A percentile compares a stretch with the other conserved stretches of the same genome.
Evolutionary conservation across 768 basidiomycete genomes (phyloP).

Genomic region (Lyophyllum atratum): DNA sequence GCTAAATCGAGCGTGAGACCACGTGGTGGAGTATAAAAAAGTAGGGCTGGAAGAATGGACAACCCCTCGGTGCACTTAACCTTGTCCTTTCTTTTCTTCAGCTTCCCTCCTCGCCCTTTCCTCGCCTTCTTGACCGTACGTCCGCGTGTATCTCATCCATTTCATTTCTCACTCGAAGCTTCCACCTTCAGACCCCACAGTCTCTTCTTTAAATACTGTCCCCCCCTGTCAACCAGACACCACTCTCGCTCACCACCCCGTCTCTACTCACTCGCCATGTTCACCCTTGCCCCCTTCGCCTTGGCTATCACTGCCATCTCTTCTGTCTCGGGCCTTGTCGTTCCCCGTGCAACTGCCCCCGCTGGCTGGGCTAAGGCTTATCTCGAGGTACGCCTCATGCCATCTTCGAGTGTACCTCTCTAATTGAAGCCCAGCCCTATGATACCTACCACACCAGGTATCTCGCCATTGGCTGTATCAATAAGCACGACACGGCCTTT

Average conservation of each 20-base stretch:
- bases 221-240: slow-evolving; percentile 14
- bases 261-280: slow-evolving; percentile 34
- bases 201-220: slow-evolving; percentile 25
- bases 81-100: slow-evolving; percentile 18
- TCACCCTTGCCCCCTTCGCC: slow-evolving; percentile 39
- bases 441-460: slow-evolving; percentile 63
- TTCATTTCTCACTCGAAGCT: slow-evolving; percentile 31
- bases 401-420: slow-evolving; percentile 3
- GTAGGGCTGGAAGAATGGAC: slow-evolving; percentile 1
- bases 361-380: slow-evolving; percentile 42
- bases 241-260: slow-evolving; percentile 31
- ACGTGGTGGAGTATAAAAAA: slow-evolving; percentile 15
- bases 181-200: slow-evolving; percentile 22
- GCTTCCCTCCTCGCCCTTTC: slow-evolving; percentile 20
- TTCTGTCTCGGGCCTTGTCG: slow-evolving; percentile 39
- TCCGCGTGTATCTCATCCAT: slow-evolving; percentile 35
- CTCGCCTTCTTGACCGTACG: slow-evolving; percentile 29
- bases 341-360: slow-evolving; percentile 43
- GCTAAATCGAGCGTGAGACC: slow-evolving; percentile 8
- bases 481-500: slow-evolving; percentile 52
- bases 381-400: slow-evolving; percentile 44
- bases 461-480: slow-evolving; percentile 51
- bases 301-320: slow-evolving; percentile 41
- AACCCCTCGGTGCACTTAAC: slow-evolving; percentile 19
- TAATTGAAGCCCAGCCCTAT: slow-evolving; percentile 42